Evolutionary conservation across 2,329 filamentous ascomycete genomes (phyloP).

Genomic region (Neofusicoccum cordaticola): DNA sequence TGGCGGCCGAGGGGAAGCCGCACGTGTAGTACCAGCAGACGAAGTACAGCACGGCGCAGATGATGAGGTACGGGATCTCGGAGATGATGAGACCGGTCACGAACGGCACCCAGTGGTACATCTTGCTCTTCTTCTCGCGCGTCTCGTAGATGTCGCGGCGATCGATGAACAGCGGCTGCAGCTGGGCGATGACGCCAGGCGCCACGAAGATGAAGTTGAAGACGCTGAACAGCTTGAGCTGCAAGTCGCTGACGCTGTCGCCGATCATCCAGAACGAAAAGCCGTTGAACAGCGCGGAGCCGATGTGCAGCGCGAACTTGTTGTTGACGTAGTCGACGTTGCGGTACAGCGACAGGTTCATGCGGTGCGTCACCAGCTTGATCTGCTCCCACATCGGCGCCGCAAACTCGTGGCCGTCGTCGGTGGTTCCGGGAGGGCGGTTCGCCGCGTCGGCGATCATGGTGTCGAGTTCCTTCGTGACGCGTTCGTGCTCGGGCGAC

Average conservation of each 20-base stretch:
- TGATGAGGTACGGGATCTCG: conserved; percentile 47
- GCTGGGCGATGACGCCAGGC: conserved; percentile 36
- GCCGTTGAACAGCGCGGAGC: conserved; percentile 24
- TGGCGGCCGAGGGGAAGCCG: conserved; percentile 43
- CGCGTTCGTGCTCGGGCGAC: conserved; percentile 31
- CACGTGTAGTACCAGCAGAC: conserved; percentile 35
- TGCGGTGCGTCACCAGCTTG: conserved; percentile 34
- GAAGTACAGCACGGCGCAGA: conserved; percentile 50
- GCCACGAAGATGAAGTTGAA: conserved; percentile 34
- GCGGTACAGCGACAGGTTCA: conserved; percentile 57
- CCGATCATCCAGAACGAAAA: conserved; percentile 18
- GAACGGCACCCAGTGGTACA: conserved; percentile 19
- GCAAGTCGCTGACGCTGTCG: conserved; percentile 11
- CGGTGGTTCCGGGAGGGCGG: conserved; percentile 35
- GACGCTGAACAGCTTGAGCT: conserved; percentile 30
- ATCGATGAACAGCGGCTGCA: conserved; percentile 46
- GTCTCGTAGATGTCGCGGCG: conserved; percentile 25
- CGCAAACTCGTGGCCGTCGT: conserved; percentile 42
- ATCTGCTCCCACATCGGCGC: conserved; percentile 30
- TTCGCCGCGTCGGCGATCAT: conserved; percentile 38
- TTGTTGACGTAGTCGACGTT: conserved; percentile 64
- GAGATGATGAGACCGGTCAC: conserved; percentile 36
- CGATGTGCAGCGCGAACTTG: conserved; percentile 53
- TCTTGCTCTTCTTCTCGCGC: conserved; percentile 19
- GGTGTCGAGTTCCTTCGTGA: conserved; percentile 36